Evolutionary conservation across 352 stramenopile species (phyloP), one percentile per base, ranked within the genome.

Genomic region (Nothophytophthora sp.): DNA sequence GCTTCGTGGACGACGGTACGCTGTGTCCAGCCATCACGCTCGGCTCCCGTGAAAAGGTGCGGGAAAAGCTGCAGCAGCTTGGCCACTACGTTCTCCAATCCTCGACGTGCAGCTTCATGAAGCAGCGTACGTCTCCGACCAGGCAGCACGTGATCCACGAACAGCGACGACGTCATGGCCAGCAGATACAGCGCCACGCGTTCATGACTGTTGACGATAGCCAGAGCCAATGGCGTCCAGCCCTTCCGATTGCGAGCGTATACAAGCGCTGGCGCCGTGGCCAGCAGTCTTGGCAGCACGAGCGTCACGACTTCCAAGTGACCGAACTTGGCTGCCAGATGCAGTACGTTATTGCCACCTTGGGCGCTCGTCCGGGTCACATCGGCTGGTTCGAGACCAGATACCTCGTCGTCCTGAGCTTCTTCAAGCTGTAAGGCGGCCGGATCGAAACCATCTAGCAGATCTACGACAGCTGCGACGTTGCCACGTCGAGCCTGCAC

Each of bases 11-110:
- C 57, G 10, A 72, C 23, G 18, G 73, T 73, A 1, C 69, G 56
- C 40, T 72, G 39, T 1, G 76, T 80, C 72, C 73, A 81, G 3
- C 40, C 49, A 29, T 88, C 76, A 20, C 30, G 33, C 38, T 86
- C 73, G 8, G 51, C 56, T 7, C 73, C 74, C 1, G 59, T 66
- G 18, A 73, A 73, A 3, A 53, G 10, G 9, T 67, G 49, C 5
- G 76, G 73, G 24, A 82, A 85, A 28, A 86, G 52, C 25, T 84
- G 61, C 13, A 85, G 20, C 10, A 90, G 57, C 43, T 88, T 85
- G 16, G 61, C 35, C 10, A 85, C 61, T 1, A 83, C 67, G 0
- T 43, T 38, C 15, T 58, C 57, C 36, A 87, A 61, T 34, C 73
- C 77, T 18, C 55, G 29, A 0, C 69, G 63, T 39, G 79, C 75